phyloP scores from a whole-genome alignment of 2,329 filamentous ascomycete species.

The Sarocladiaceae sp. region DNA sequence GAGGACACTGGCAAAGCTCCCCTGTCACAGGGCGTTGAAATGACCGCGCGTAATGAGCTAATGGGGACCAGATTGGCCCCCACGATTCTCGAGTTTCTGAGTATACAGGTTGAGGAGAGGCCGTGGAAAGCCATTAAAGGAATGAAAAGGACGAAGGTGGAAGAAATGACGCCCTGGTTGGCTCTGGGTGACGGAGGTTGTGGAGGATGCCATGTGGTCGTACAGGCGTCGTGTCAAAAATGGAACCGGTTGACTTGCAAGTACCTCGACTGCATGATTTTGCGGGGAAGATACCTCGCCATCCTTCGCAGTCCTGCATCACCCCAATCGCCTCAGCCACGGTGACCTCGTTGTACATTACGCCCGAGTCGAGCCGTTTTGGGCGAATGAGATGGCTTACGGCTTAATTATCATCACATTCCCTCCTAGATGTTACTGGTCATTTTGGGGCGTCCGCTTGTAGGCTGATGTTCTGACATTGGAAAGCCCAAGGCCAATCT shows the following conservation, averaged over 20 bases:
- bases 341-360: neutral
- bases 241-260: neutral
- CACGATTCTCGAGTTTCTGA: neutral
- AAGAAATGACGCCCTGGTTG: neutral
- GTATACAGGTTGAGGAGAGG: neutral
- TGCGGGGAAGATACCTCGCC: neutral
- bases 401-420: too few species aligned
- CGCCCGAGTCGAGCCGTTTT: too few species aligned
- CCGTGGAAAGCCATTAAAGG: neutral
- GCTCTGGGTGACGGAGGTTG: neutral
- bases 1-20: neutral
- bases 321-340: constrained; percentile 1
- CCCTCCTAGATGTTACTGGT: too few species aligned
- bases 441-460: too few species aligned
- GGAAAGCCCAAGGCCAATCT: too few species aligned
- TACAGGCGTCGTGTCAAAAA: neutral
- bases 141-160: neutral
- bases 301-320: neutral
- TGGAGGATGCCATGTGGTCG: neutral
- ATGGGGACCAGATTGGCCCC: constrained; percentile 7
- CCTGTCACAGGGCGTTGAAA: constrained; percentile 1
- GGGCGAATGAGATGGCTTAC: too few species aligned
- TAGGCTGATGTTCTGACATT: too few species aligned
- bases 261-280: neutral
- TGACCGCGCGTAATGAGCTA: constrained; percentile 5